Evolutionary conservation across 78 protist genomes (phyloP), one percentile per base, ranked within the genome.

Genomic region (Dictyostelium capitatum): DNA sequence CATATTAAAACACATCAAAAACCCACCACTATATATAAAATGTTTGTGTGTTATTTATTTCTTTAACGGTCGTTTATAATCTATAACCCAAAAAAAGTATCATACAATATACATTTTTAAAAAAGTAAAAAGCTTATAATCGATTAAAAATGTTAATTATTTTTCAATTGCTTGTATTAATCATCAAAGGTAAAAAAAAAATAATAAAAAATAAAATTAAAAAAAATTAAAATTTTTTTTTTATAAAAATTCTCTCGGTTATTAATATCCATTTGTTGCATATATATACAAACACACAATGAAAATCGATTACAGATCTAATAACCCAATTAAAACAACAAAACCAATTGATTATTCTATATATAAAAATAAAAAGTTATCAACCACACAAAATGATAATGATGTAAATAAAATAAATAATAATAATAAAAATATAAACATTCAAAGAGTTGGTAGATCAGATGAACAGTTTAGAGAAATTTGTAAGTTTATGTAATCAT

Each of bases 401-500:
- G 74, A 46, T 37, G 30, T 8, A 20, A 23, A 83, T 41, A 10
- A 32, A 57, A 32, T 17, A 83, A 54, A 62, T 30, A 72, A 12
- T 25, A 14, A 67, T 41, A n/a, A 59, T 54, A 48, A 37, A 20
- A 46, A 30, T 62, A 25, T n/a, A n/a, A n/a, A n/a, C n/a, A n/a
- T n/a, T n/a, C 62, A 87, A 43, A 87, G 93, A 77, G 51, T 57
- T 46, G 37, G 28, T 25, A 87, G 93, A 87, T 74, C 79, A 65
- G 93, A 87, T 50, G 93, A 87, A 77, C 93, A 87, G 64, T 78
- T 87, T 53, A 87, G 93, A 73, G 84, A 87, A 77, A 87, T 87
- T 28, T 87, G 93, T 87, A 87, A 9, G 83, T 75, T 82, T 46
- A n/a, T 17, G 43, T 47, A 73, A 73, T 73, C 20, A 62, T 62